These are phyloP conservation scores for Gracilaria gracilis DNA, from an alignment of 23 red algal species.

Conservation along the genomic window DNA sequence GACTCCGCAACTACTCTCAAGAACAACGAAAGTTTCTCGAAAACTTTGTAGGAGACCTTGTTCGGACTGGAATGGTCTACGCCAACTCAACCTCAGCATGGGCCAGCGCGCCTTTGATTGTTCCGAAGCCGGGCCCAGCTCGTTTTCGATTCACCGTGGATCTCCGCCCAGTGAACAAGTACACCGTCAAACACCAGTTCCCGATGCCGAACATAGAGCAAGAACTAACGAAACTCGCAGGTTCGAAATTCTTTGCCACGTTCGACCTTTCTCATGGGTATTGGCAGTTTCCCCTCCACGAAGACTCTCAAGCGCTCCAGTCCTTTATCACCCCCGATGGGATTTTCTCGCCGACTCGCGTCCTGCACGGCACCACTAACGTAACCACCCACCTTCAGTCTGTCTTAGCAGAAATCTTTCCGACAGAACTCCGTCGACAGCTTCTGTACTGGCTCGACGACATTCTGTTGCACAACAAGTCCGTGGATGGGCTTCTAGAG, in stretches of 20 bases:
- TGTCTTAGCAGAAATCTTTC: no score
- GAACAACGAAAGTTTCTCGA: no score
- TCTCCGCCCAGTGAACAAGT: constrained; percentile 5
- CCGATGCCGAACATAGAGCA: background rate
- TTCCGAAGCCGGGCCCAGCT: background rate
- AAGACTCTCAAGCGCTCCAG: background rate
- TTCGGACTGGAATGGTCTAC: no score
- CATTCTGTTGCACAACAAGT: background rate
- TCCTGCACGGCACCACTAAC: no score
- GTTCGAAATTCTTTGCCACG: background rate
- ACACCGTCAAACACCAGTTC: background rate
- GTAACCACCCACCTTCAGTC: no score
- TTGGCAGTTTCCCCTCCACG: constrained; percentile 4
- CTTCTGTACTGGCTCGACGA: constrained; percentile 2
- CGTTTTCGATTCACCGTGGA: background rate
- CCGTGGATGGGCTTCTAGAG: background rate
- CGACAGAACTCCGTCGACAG: no score
- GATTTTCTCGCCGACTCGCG: no score
- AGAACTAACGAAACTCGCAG: background rate
- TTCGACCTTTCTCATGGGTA: constrained; percentile 2
- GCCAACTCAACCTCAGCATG: no score
- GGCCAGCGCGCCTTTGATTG: no score
- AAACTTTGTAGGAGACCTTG: no score
- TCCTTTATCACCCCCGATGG: no score
- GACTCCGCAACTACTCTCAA: no score